Evolutionary conservation across 345 rosid genomes (phyloP).

Genomic region (Hibiscus trionum): DNA sequence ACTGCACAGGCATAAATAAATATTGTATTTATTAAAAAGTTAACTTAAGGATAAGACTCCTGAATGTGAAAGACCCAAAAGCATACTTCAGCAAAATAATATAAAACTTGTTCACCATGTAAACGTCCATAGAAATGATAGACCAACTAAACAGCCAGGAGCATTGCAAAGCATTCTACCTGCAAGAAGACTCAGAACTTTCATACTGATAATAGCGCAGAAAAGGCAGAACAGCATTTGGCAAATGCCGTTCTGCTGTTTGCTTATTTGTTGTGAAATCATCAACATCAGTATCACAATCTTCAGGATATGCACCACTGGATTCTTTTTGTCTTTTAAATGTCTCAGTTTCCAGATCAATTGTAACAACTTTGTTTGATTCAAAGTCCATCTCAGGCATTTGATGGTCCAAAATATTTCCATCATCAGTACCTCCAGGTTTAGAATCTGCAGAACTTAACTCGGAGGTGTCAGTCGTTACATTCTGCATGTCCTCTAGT

Average conservation of each 20-base stretch:
- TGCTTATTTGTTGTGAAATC: slow-evolving; percentile 38
- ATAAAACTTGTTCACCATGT: not conserved
- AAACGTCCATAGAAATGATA: not conserved
- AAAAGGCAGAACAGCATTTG: slow-evolving; percentile 52
- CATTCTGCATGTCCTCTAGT: slow-evolving; percentile 24
- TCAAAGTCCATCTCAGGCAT: slow-evolving; percentile 29
- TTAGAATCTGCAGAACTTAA: slow-evolving; percentile 31
- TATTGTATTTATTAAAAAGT: not conserved
- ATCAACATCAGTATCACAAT: slow-evolving; percentile 29
- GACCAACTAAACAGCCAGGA: not conserved
- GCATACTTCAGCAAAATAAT: slow-evolving; percentile 1
- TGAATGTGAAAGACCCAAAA: not conserved
- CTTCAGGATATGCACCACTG: slow-evolving; percentile 28
- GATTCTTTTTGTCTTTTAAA: slow-evolving; percentile 23
- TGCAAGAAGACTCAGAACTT: slow-evolving; percentile 68
- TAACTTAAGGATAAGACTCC: not conserved
- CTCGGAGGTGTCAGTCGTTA: slow-evolving; percentile 21
- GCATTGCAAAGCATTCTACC: slow-evolving; percentile 37
- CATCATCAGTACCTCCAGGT: slow-evolving; percentile 27
- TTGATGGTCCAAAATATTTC: slow-evolving; percentile 25
- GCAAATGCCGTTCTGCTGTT: slow-evolving; percentile 42
- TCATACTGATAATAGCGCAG: slow-evolving; percentile 62
- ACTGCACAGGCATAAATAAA: slow-evolving; percentile 32
- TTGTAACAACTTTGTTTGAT: slow-evolving; percentile 20
- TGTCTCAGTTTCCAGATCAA: slow-evolving; percentile 31